Evolutionary conservation across 2,329 filamentous ascomycete genomes (phyloP).

Genomic region (Aspergillus sp.): DNA sequence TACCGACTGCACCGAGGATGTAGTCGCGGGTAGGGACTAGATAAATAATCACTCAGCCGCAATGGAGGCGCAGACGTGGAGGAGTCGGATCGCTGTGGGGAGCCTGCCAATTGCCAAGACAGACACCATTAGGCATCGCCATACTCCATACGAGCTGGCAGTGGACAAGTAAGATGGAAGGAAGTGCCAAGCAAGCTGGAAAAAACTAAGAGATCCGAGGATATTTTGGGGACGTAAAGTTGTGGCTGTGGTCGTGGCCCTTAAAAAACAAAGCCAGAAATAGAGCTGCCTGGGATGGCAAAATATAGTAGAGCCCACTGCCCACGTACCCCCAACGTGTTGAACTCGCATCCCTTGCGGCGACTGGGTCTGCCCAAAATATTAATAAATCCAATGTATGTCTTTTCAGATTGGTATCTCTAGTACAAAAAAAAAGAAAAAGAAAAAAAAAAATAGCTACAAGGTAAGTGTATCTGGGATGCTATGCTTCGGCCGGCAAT

Average conservation of each 20-base stretch:
- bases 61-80: constrained; percentile 13
- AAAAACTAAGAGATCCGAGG: not conserved
- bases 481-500: constrained; percentile 7
- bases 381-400: constrained; percentile 7
- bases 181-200: not conserved
- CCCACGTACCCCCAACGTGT: not conserved
- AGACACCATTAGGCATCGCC: constrained; percentile 2
- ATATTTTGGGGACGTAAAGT: not conserved
- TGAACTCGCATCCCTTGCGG: not conserved
- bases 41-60: constrained; percentile 13
- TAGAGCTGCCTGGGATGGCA: constrained; percentile 19
- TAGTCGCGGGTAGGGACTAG: constrained; percentile 12
- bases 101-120: constrained; percentile 14
- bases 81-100: constrained; percentile 14
- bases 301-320: not conserved
- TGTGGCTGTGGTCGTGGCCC: not conserved
- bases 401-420: constrained; percentile 20
- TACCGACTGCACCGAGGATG: not conserved
- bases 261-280: constrained; percentile 7
- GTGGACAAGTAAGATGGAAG: not conserved
- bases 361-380: not conserved
- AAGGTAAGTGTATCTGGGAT: constrained; percentile 3
- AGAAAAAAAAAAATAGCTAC: constrained; percentile 10
- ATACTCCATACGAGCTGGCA: not conserved
- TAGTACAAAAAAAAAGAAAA: constrained; percentile 7